Percentiles rank a stretch among this genome's conserved stretches.
Evolutionary conservation across 2,329 filamentous ascomycete species (phyloP).

Genomic region (Aspergillus udagawae): DNA sequence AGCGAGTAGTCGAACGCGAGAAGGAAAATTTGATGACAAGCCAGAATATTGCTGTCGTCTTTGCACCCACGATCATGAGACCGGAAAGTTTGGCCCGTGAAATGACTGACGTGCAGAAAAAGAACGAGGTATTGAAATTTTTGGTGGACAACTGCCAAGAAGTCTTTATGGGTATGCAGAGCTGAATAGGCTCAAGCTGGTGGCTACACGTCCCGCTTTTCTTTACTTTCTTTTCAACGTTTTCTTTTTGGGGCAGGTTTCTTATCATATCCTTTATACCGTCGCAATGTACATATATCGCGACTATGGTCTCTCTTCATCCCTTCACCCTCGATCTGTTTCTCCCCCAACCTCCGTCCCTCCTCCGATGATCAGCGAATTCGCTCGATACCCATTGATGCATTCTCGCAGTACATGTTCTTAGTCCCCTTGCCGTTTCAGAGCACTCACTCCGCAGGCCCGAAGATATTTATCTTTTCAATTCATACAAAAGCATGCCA

Average conservation of each 20-base stretch:
- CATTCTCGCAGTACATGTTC: constrained; percentile 14
- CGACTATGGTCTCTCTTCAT: constrained; percentile 5
- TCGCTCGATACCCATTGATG: constrained; percentile 30
- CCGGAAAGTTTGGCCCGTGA: constrained; percentile 85
- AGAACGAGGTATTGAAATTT: constrained; percentile 89
- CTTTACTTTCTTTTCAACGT: not conserved
- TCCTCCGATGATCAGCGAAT: constrained; percentile 23
- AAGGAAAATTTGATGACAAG: constrained; percentile 93
- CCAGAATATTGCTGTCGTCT: constrained; percentile 93
- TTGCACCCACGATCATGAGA: constrained; percentile 95
- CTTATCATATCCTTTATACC: not conserved
- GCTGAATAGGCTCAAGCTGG: constrained; percentile 9
- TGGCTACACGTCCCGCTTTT: constrained; percentile 1
- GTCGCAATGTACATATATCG: constrained; percentile 23
- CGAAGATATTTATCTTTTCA: constrained; percentile 26
- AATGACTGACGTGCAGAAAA: constrained; percentile 92
- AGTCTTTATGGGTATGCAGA: constrained; percentile 60
- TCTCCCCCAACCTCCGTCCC: constrained; percentile 3
- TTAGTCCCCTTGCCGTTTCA: constrained; percentile 12
- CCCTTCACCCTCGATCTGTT: not conserved
- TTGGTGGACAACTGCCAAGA: constrained; percentile 83
- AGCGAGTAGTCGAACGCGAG: constrained; percentile 76
- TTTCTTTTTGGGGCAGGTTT: constrained; percentile 1
- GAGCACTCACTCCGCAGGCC: constrained; percentile 27
- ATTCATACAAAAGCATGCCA: constrained; percentile 1